Conservation (phyloP, 1,284 basidiomycete genomes). For the Kwoniella shivajii region DNA sequence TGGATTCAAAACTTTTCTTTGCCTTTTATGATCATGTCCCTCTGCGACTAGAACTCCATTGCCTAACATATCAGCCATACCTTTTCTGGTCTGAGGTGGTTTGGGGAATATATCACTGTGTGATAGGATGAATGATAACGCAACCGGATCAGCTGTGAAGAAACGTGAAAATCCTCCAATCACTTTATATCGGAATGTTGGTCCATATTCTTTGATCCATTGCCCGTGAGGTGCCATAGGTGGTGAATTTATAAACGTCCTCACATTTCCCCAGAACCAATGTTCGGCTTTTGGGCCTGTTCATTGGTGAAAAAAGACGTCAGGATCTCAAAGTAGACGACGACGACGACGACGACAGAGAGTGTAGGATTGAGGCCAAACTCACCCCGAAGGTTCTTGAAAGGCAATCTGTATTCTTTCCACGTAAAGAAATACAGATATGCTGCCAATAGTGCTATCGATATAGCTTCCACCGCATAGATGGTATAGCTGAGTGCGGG, state of each 20-base stretch:
- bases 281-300: slow-evolving; percentile 23
- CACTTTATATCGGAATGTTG: slow-evolving; percentile 24
- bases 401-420: slow-evolving; percentile 24
- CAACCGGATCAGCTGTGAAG: slow-evolving; percentile 64
- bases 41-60: slow-evolving; percentile 50
- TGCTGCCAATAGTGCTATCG: neutral
- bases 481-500: slow-evolving; percentile 1
- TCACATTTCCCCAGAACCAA: slow-evolving; percentile 25
- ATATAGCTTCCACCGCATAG: slow-evolving; percentile 9
- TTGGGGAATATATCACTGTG: slow-evolving; percentile 68
- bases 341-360: neutral
- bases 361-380: neutral
- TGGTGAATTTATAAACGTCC: slow-evolving; percentile 16
- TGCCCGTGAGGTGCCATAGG: slow-evolving; percentile 19
- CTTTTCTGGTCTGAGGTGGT: slow-evolving; percentile 63
- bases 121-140: slow-evolving; percentile 64
- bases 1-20: slow-evolving; percentile 56
- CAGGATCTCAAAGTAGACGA: neutral
- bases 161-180: slow-evolving; percentile 52
- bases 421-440: slow-evolving; percentile 28
- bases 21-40: slow-evolving; percentile 59
- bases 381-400: slow-evolving; percentile 32
- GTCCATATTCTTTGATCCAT: slow-evolving; percentile 31
- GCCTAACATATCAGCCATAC: slow-evolving; percentile 56
- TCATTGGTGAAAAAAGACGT: neutral